These are phyloP conservation scores for Hypoxylon rickii DNA, from an alignment of 495 filamentous ascomycete species.

Conservation along the genomic window DNA sequence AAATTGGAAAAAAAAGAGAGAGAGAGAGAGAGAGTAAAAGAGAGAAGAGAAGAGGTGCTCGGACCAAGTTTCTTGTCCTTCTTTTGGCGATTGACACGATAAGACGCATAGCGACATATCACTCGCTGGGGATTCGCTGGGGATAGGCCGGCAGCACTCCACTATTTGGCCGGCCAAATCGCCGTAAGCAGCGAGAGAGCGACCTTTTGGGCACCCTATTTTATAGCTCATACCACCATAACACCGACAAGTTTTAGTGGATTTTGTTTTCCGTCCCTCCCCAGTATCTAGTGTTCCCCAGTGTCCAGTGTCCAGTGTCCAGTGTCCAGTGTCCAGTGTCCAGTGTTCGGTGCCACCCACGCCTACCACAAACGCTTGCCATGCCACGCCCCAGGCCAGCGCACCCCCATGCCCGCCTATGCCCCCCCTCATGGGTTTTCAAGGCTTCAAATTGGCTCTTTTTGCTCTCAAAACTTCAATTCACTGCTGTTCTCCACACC, in stretches of 20 bases:
- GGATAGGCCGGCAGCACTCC: slow-evolving; percentile 48
- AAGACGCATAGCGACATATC: slow-evolving; percentile 32
- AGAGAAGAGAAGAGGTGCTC: slow-evolving; percentile 1
- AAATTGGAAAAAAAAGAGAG: too few relatives aligned
- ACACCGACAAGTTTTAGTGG: slow-evolving; percentile 35
- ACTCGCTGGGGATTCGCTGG: slow-evolving; percentile 38
- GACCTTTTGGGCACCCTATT: slow-evolving; percentile 35
- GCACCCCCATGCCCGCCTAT: slow-evolving; percentile 7
- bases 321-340: too few relatives aligned
- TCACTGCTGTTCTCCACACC: slow-evolving; percentile 15
- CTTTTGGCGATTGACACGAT: slow-evolving; percentile 12
- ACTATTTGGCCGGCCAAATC: slow-evolving; percentile 62
- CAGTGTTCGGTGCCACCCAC: slow-evolving; percentile 30
- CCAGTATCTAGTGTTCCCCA: too few relatives aligned
- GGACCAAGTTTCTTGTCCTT: slow-evolving; percentile 1
- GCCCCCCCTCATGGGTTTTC: neutral
- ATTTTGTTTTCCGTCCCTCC: slow-evolving; percentile 21
- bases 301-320: too few relatives aligned
- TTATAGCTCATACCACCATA: slow-evolving; percentile 41
- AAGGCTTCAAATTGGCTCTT: neutral
- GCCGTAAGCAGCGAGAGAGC: slow-evolving; percentile 45
- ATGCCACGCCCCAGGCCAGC: slow-evolving; percentile 1
- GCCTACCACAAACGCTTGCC: slow-evolving; percentile 2
- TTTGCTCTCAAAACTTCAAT: neutral
- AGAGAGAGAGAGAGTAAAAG: too few relatives aligned